These are phyloP conservation scores for Talaromyces nanjingensis DNA, from an alignment of 495 filamentous ascomycete species.

Conservation along the genomic window DNA sequence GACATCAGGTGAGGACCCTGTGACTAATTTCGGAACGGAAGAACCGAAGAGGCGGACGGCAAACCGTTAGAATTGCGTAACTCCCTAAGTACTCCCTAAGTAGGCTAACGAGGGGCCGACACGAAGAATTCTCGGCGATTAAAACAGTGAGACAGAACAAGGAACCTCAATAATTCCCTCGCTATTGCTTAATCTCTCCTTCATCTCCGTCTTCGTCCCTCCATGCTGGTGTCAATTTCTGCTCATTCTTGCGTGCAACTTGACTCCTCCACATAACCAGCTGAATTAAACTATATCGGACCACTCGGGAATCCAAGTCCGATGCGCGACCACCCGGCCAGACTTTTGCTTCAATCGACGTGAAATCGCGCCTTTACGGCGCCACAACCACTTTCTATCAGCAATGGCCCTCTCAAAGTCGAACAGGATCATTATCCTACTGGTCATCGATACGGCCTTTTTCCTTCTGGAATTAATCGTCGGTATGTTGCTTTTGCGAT, in stretches of 20 bases:
- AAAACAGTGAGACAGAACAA: neutral
- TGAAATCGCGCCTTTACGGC: neutral
- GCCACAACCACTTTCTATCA: neutral
- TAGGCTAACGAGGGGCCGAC: neutral
- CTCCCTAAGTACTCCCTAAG: too few species aligned
- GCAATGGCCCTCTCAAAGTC: slow-evolving; percentile 88
- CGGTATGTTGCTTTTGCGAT: slow-evolving; percentile 35
- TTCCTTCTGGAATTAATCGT: slow-evolving; percentile 82
- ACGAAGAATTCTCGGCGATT: neutral
- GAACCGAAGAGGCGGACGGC: neutral
- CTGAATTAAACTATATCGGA: neutral
- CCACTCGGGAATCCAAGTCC: neutral
- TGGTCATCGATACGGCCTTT: slow-evolving; percentile 83
- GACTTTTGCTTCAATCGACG: neutral
- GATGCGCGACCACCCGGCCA: neutral
- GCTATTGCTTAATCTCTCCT: neutral
- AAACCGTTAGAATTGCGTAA: neutral
- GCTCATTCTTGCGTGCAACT: neutral
- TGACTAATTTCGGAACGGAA: neutral
- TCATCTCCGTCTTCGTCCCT: neutral
- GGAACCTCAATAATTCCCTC: neutral
- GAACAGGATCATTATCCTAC: slow-evolving; percentile 82
- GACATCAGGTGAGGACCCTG: neutral
- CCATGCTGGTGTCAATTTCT: neutral
- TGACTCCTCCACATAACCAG: neutral